Evolutionary conservation across 2,329 filamentous ascomycete genomes (phyloP).

Genomic region (Aureobasidium sp.): DNA sequence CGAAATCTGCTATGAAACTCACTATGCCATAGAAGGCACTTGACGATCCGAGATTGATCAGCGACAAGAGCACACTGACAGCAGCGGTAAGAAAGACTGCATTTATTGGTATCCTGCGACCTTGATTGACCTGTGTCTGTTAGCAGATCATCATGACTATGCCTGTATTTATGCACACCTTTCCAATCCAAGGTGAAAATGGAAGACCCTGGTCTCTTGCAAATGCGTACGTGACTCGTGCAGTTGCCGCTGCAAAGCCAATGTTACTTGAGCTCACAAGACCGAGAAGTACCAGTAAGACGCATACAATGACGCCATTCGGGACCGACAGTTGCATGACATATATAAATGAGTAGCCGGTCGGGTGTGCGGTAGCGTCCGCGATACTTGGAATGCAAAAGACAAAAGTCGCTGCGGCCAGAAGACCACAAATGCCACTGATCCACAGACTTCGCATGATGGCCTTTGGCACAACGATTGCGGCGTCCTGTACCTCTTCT

Average conservation of each 20-base stretch:
- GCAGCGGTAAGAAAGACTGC: conserved; percentile 18
- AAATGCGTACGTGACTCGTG: conserved; percentile 37
- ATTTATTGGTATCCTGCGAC: conserved; percentile 12
- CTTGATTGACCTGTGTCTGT: conserved; percentile 5
- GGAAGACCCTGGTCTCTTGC: conserved; percentile 38
- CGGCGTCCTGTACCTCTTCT: conserved; percentile 27
- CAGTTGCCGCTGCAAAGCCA: conserved; percentile 3
- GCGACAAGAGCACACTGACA: conserved; percentile 17
- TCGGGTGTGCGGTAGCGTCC: conserved; percentile 25
- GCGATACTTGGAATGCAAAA: conserved; percentile 25
- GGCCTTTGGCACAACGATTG: conserved; percentile 23
- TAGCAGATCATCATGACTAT: neutral
- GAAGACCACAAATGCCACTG: conserved; percentile 31
- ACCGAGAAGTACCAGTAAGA: neutral
- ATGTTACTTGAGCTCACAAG: neutral
- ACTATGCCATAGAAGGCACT: conserved; percentile 19
- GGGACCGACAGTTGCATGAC: conserved; percentile 23
- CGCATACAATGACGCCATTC: neutral
- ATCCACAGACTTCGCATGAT: conserved; percentile 23
- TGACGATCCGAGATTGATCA: conserved; percentile 21
- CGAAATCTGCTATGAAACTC: neutral
- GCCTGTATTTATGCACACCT: neutral
- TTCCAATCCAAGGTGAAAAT: conserved; percentile 23
- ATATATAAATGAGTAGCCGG: conserved; percentile 32
- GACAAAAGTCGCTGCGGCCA: conserved; percentile 23